phyloP scores from a whole-genome alignment of 208 protist species.

The Trypanosoma grayi region DNA sequence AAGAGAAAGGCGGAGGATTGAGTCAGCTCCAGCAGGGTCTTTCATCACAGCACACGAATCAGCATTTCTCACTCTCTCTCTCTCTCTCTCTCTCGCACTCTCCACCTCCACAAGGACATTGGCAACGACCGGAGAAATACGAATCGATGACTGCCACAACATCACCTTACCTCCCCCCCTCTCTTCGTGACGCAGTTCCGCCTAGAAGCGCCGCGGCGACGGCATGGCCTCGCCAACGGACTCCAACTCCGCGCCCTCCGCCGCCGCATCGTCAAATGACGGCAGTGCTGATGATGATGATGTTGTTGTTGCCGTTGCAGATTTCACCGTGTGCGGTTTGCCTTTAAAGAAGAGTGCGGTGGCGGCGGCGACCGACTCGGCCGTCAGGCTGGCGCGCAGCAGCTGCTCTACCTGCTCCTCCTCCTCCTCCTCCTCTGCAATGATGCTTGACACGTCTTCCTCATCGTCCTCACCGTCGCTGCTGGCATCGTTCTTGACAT shows the following conservation, averaged over 20 bases:
- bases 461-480: conserved; percentile 22
- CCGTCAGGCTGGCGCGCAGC: neutral
- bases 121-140: neutral
- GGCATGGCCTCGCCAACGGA: conserved; percentile 34
- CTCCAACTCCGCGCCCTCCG: conserved; percentile 37
- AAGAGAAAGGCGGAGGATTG: neutral
- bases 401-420: conserved; percentile 7
- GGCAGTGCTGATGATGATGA: no score
- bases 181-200: neutral
- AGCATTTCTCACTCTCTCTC: neutral
- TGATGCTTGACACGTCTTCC: conserved; percentile 7
- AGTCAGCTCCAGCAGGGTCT: no score
- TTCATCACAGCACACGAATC: no score
- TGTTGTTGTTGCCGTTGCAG: neutral
- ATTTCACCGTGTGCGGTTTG: neutral
- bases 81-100: neutral
- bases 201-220: conserved; percentile 19
- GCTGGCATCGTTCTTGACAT: neutral
- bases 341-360: conserved; percentile 23
- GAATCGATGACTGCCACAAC: neutral
- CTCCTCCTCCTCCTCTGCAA: conserved; percentile 19
- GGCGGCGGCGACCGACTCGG: neutral
- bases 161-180: neutral
- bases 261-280: conserved; percentile 27
- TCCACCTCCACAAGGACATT: neutral